These are phyloP conservation scores for Nemania diffusa DNA, from an alignment of 2,329 filamentous ascomycete genomes.

Conservation along the genomic window DNA sequence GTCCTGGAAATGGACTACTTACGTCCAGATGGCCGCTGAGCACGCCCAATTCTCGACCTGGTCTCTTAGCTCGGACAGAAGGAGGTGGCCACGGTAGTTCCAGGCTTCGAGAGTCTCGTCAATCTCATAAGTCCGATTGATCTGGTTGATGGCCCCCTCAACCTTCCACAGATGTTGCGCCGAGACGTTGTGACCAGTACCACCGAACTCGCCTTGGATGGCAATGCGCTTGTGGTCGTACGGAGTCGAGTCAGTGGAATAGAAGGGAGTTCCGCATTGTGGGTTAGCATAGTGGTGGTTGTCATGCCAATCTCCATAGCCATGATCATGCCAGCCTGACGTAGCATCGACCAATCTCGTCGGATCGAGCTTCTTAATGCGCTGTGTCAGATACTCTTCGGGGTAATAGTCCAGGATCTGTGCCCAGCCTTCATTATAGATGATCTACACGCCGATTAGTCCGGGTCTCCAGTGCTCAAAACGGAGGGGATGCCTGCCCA, in stretches of 20 bases:
- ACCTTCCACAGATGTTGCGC: conserved; percentile 75
- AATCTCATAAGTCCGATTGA: conserved; percentile 76
- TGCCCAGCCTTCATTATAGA: conserved; percentile 80
- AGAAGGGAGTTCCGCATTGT: conserved; percentile 76
- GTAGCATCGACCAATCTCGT: conserved; percentile 71
- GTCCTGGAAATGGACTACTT: conserved; percentile 21
- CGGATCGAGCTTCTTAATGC: conserved; percentile 68
- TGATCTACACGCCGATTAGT: conserved; percentile 56
- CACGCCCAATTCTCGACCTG: conserved; percentile 70
- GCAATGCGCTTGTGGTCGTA: conserved; percentile 70
- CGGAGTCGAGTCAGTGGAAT: conserved; percentile 65
- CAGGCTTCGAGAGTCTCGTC: conserved; percentile 66
- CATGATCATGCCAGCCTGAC: conserved; percentile 75
- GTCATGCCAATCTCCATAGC: conserved; percentile 73
- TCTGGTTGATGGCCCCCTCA: conserved; percentile 64
- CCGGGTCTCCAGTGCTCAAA: background rate
- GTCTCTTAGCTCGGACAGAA: conserved; percentile 70
- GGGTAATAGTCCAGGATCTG: conserved; percentile 64
- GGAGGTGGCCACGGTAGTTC: conserved; percentile 71
- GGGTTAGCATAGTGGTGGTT: conserved; percentile 79
- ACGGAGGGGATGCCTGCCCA: conserved; percentile 59
- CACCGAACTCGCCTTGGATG: conserved; percentile 77
- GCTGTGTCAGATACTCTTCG: conserved; percentile 65
- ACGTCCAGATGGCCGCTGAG: conserved; percentile 75
- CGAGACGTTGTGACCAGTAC: conserved; percentile 72